phyloP scores from a whole-genome alignment of 2,329 filamentous ascomycete genomes.

The Pyrenophora graminea region DNA sequence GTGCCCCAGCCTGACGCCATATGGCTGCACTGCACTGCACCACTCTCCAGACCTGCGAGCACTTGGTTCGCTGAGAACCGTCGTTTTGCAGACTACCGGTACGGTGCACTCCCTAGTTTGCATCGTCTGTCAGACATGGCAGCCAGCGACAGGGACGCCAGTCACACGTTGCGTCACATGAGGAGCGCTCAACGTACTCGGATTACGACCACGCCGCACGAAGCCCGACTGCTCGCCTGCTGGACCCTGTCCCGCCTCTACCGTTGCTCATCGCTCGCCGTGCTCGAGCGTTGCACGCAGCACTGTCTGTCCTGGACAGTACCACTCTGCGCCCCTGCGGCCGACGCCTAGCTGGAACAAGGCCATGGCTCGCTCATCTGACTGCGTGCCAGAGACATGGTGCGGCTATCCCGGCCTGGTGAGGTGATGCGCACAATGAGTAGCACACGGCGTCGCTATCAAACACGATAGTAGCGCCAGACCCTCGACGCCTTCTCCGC shows the following conservation, averaged over 20 bases:
- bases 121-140: slow-evolving; percentile 3
- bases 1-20: slow-evolving; percentile 28
- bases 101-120: background rate
- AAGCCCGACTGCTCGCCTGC: background rate
- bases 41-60: slow-evolving; percentile 11
- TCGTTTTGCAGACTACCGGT: background rate
- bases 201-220: slow-evolving; percentile 14
- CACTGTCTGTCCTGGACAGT: too few relatives aligned
- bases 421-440: slow-evolving; percentile 10
- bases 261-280: slow-evolving; percentile 8
- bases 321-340: background rate
- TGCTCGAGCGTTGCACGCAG: slow-evolving; percentile 6
- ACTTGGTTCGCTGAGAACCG: slow-evolving; percentile 1
- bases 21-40: slow-evolving; percentile 25
- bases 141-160: background rate
- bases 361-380: slow-evolving; percentile 11
- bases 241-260: slow-evolving; percentile 29
- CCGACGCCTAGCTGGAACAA: background rate
- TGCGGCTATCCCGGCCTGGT: slow-evolving; percentile 30
- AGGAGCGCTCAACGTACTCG: slow-evolving; percentile 22
- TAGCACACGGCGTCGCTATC: slow-evolving; percentile 28
- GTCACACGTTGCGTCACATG: slow-evolving; percentile 25
- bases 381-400: slow-evolving; percentile 11
- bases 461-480: slow-evolving; percentile 26
- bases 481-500: slow-evolving; percentile 24